Evolutionary conservation across 202 grass and related monocot genomes (phyloP).

Genomic region (Panicum hallii): DNA sequence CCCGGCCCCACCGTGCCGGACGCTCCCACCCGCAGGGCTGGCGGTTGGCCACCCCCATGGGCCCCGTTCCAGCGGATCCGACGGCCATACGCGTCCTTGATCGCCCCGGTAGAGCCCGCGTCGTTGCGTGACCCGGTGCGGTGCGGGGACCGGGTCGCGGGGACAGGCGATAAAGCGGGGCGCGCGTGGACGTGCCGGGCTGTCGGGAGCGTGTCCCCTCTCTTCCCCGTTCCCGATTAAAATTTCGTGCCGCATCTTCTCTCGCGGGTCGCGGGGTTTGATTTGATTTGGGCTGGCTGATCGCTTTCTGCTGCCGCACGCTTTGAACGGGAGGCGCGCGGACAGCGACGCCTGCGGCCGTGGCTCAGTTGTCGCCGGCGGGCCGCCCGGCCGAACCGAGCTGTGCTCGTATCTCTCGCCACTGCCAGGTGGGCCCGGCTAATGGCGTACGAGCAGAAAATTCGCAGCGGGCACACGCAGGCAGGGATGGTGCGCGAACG

Average conservation of each 20-base stretch:
- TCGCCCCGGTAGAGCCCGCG: neutral
- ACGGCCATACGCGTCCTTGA: neutral
- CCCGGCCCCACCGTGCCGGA: neutral
- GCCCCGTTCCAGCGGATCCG: neutral
- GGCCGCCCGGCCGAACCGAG: neutral
- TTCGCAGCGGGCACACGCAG: no score
- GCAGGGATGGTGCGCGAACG: no score
- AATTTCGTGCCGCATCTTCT: neutral
- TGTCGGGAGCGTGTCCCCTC: conserved; percentile 50
- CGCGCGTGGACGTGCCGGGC: conserved; percentile 38
- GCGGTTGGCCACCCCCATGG: conserved; percentile 23
- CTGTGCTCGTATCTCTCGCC: neutral
- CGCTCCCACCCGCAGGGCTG: conserved; percentile 33
- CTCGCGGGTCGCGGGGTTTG: neutral
- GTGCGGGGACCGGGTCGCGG: neutral
- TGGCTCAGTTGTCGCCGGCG: conserved; percentile 2
- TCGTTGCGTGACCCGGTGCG: neutral
- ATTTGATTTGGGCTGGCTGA: neutral
- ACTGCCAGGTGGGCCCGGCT: neutral
- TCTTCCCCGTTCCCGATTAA: neutral
- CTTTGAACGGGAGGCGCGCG: conserved; percentile 23
- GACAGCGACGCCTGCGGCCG: conserved; percentile 29
- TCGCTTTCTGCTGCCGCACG: conserved; percentile 41
- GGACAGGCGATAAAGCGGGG: conserved; percentile 27
- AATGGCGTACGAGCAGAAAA: no score